A percentile compares a stretch with the other conserved stretches of the same genome.
These are phyloP conservation scores for Solanum aculeatissimum DNA, from an alignment of 305 asterid species.

Conservation along the genomic window DNA sequence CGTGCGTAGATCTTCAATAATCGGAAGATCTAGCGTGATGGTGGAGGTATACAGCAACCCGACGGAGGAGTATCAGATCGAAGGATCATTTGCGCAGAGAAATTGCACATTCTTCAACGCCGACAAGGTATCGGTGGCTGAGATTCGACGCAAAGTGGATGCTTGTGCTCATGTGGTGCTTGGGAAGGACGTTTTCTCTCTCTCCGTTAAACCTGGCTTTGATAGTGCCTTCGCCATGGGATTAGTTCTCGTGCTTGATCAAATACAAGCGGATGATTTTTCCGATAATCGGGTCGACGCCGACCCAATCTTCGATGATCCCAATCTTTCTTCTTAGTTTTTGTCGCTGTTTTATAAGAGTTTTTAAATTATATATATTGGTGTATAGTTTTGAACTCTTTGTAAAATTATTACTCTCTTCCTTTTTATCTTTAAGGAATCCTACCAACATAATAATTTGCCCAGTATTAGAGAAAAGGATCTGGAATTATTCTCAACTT, in stretches of 20 bases:
- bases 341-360: not conserved
- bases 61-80: constrained; percentile 51
- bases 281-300: not conserved
- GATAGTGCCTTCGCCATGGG: constrained; percentile 80
- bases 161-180: constrained; percentile 41
- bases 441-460: not conserved
- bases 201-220: constrained; percentile 33
- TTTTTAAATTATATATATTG: not conserved
- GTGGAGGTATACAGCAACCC: constrained; percentile 38
- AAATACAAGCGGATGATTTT: constrained; percentile 26
- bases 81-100: constrained; percentile 53
- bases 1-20: constrained; percentile 49
- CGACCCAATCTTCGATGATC: constrained; percentile 11
- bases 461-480: not conserved
- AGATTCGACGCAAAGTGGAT: constrained; percentile 66
- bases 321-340: not conserved
- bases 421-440: not conserved
- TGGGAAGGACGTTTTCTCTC: constrained; percentile 53
- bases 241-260: constrained; percentile 50
- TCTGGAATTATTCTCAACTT: not conserved
- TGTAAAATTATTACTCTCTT: not conserved
- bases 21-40: constrained; percentile 45
- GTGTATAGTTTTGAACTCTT: not conserved
- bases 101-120: constrained; percentile 30
- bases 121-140: constrained; percentile 39